These are phyloP conservation scores for Leccinum variicolor DNA, from an alignment of 768 basidiomycete genomes.

Conservation along the genomic window DNA sequence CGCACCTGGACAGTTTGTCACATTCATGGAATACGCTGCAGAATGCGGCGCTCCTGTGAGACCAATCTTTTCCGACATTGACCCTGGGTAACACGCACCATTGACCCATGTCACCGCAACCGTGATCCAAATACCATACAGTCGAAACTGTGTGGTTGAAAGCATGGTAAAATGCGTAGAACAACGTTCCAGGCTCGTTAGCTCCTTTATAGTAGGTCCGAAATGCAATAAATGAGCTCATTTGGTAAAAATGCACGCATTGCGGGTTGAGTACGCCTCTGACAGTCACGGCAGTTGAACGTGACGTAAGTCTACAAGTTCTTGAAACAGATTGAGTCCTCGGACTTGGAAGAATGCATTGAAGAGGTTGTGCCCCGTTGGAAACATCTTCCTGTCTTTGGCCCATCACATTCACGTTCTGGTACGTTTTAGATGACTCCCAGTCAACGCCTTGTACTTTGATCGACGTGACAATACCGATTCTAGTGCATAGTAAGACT, in stretches of 20 bases:
- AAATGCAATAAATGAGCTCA: background rate
- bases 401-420: background rate
- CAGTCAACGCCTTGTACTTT: background rate
- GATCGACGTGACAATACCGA: background rate
- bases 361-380: background rate
- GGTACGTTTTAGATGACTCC: too few relatives aligned
- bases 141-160: background rate
- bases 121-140: background rate
- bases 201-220: background rate
- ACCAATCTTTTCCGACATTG: background rate
- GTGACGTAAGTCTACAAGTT: background rate
- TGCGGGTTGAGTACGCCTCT: background rate
- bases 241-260: background rate
- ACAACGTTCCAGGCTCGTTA: background rate
- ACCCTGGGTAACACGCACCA: background rate
- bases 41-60: background rate
- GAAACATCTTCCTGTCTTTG: background rate
- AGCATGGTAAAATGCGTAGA: background rate
- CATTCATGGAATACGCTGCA: constrained; percentile 15
- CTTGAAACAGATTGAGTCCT: too few relatives aligned
- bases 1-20: constrained; percentile 28
- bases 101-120: background rate
- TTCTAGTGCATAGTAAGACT: too few relatives aligned
- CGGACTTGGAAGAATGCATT: background rate
- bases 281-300: background rate